Percentiles rank a stretch among this genome's conserved stretches.
Conservation (phyloP, 257 asterid species). For the Solanum pimpinellifolium region DNA sequence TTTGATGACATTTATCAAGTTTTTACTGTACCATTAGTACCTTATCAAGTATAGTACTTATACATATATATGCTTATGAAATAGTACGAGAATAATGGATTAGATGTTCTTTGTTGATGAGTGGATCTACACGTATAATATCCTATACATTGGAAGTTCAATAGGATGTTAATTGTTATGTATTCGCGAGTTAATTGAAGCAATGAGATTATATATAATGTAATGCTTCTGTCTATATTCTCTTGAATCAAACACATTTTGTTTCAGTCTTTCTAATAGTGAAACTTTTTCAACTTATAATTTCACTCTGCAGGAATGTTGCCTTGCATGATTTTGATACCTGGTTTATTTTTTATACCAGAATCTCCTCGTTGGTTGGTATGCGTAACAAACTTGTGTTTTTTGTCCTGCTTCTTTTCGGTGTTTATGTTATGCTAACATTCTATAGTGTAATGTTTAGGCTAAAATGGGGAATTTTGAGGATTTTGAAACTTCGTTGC, state of each 20-base stretch:
- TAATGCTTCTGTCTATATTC: background rate
- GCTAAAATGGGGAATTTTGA: slow-evolving; percentile 77
- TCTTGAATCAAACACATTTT: background rate
- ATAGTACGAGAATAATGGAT: background rate
- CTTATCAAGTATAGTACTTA: background rate
- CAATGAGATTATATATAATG: background rate
- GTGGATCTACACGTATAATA: background rate
- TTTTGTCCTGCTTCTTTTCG: background rate
- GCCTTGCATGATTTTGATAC: slow-evolving; percentile 74
- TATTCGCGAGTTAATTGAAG: background rate
- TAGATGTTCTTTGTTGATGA: background rate
- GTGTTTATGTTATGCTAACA: background rate
- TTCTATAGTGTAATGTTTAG: slow-evolving; percentile 13
- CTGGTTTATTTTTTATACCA: slow-evolving; percentile 80
- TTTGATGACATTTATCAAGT: background rate
- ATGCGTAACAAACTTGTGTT: slow-evolving; percentile 5
- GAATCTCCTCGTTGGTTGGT: slow-evolving; percentile 98
- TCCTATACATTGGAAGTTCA: background rate
- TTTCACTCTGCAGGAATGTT: slow-evolving; percentile 39
- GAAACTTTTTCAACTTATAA: background rate
- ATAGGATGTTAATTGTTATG: background rate
- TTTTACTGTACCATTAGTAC: background rate
- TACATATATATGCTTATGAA: background rate
- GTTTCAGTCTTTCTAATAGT: background rate
- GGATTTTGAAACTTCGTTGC: slow-evolving; percentile 72